A percentile compares a stretch with the other conserved stretches of the same genome.
Evolutionary conservation across 139 green algal species (phyloP).

Genomic region (Desmodesmus armatus): DNA sequence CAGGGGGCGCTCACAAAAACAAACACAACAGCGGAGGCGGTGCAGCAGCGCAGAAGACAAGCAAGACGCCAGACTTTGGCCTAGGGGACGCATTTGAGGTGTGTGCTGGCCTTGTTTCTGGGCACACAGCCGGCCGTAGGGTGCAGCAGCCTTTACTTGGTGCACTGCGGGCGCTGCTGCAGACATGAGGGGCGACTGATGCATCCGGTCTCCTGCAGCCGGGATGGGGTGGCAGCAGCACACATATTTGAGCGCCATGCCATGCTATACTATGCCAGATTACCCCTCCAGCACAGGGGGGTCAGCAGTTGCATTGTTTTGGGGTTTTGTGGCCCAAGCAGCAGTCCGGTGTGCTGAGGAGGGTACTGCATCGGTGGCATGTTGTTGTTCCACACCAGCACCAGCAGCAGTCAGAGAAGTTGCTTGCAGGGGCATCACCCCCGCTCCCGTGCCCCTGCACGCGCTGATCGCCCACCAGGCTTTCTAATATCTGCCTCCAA

Average conservation of each 20-base stretch:
- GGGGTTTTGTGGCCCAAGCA: too few species aligned
- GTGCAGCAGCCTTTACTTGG: neutral
- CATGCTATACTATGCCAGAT: neutral
- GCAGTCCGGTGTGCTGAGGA: neutral
- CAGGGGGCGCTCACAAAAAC: too few species aligned
- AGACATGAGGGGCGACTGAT: neutral
- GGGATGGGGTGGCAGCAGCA: too few species aligned
- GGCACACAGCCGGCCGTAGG: neutral
- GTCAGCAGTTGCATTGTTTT: too few species aligned
- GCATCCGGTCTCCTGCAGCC: neutral
- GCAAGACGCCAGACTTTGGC: conserved; percentile 59
- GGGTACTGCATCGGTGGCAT: neutral
- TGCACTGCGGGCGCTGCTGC: neutral
- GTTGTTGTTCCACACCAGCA: neutral
- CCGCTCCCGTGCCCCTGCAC: neutral
- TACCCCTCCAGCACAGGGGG: neutral
- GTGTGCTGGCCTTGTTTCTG: too few species aligned
- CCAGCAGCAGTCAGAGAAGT: neutral
- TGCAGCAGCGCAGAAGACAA: neutral
- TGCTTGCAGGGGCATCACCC: neutral
- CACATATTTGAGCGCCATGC: too few species aligned
- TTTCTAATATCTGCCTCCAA: neutral
- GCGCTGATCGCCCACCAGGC: neutral
- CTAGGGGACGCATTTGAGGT: conserved; percentile 43
- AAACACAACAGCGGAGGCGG: neutral